Base-by-base conservation (phyloP, 305 asterid genomes). In the Lippia alba region DNA sequence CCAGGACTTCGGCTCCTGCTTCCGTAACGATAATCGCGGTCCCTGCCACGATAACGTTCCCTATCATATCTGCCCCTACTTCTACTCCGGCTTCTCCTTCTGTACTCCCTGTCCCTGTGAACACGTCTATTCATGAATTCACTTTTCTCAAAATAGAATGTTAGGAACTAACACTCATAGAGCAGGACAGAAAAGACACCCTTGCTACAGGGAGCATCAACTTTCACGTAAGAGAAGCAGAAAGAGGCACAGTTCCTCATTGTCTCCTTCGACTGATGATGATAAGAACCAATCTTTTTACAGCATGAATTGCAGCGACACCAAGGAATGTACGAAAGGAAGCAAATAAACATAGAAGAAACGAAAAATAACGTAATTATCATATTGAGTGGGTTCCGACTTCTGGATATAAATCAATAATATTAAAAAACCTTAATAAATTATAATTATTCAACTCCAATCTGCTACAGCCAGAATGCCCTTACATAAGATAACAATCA, bases 41-140 rank as follows among this genome's bases (percentile, higher is more conserved):
- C 94, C 75, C 86, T 84, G 50, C 90, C 86, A 40, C 90, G 89
- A 51, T 69, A 82, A 48, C 87, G 80, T 6, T 91, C 94, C 41
- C 92, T 93, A 15, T 87, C 95, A 78, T 64, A 64, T 76, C 90
- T 81, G 34, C 83, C 94, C 73, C 93, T 85, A 72, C 97, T 91
- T 78, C 91, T 81, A 75, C 97, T 88, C 44, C 89, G 89, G 84
- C 97, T 87, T 76, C 96, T 88, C 85, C 77, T 83, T 66, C 90
- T 77, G 60, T 78, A 74, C 66, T 88, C 96, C 74, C 77, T 85
- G 49, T 89, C 97, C 83, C 79, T 77, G 64, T 81, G 15, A 20
- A 83, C 87, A 75, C 87, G 87, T 74, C 85, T 77, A 75, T 72
- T 19, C 82, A 88, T 76, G 58, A 57, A 72, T 51, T 3, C 15